These are phyloP conservation scores for Hirsutella thompsonii DNA, from an alignment of 2,329 filamentous ascomycete genomes.

Conservation along the genomic window DNA sequence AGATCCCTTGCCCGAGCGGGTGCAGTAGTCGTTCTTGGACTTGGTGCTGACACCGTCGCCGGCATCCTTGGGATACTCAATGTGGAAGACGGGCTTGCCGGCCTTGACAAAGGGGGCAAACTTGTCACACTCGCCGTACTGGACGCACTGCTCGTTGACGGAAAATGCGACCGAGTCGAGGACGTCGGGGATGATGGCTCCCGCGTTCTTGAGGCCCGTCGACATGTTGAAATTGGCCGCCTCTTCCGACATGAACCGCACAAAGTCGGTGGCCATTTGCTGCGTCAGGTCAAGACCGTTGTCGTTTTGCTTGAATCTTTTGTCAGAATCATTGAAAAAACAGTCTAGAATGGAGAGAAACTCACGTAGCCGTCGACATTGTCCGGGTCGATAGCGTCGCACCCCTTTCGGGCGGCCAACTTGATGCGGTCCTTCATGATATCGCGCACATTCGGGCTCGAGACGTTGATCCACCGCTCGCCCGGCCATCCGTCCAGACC, in stretches of 20 bases:
- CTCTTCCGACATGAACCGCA: conserved; percentile 45
- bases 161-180: conserved; percentile 44
- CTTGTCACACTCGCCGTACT: conserved; percentile 44
- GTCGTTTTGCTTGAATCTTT: conserved; percentile 32
- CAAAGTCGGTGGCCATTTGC: conserved; percentile 42
- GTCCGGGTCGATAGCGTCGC: conserved; percentile 58
- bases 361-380: conserved; percentile 53
- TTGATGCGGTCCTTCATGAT: conserved; percentile 52
- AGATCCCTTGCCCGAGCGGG: conserved; percentile 18
- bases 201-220: conserved; percentile 58
- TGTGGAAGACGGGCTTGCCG: conserved; percentile 58
- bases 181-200: conserved; percentile 38
- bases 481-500: conserved; percentile 49
- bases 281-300: conserved; percentile 48
- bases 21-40: conserved; percentile 29
- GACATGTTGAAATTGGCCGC: conserved; percentile 42
- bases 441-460: conserved; percentile 41
- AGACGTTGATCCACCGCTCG: conserved; percentile 54
- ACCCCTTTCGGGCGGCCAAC: conserved; percentile 47
- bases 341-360: not conserved
- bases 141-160: conserved; percentile 57
- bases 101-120: conserved; percentile 45
- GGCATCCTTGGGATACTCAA: conserved; percentile 51
- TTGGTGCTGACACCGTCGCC: conserved; percentile 19
- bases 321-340: not conserved